Conservation (phyloP, 78 protist genomes). For the Planoprotostelium fungivorum region DNA sequence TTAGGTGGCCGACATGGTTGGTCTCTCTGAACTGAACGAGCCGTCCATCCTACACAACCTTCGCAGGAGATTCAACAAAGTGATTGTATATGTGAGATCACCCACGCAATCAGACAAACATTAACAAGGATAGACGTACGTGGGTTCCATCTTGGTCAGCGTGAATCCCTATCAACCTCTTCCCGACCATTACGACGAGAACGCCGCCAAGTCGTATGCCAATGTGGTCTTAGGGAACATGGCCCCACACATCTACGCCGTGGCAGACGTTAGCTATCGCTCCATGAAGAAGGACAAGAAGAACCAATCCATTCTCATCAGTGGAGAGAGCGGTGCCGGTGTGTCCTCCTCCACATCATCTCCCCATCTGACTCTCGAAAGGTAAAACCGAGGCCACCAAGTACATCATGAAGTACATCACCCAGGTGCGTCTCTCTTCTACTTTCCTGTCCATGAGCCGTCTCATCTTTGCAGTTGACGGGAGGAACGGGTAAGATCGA, state of each 20-base stretch:
- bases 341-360: neutral
- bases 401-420: conserved; percentile 59
- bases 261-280: conserved; percentile 48
- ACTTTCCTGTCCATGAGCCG: no score
- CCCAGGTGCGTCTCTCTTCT: no score
- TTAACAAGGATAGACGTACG: conserved; percentile 70
- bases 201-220: conserved; percentile 49
- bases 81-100: neutral
- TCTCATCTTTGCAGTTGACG: no score
- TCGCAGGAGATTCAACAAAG: conserved; percentile 8
- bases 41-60: conserved; percentile 72
- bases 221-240: conserved; percentile 27
- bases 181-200: conserved; percentile 30
- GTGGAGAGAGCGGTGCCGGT: conserved; percentile 81
- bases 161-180: conserved; percentile 84
- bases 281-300: conserved; percentile 32
- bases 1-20: conserved; percentile 64
- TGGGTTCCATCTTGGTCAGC: conserved; percentile 82
- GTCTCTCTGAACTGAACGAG: conserved; percentile 52
- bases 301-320: conserved; percentile 56
- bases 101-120: conserved; percentile 40
- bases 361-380: neutral
- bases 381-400: conserved; percentile 71
- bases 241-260: conserved; percentile 81
- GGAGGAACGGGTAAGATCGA: conserved; percentile 85